Evolutionary conservation across 2,329 filamentous ascomycete species (phyloP).

Genomic region (Clarireedia paspali): DNA sequence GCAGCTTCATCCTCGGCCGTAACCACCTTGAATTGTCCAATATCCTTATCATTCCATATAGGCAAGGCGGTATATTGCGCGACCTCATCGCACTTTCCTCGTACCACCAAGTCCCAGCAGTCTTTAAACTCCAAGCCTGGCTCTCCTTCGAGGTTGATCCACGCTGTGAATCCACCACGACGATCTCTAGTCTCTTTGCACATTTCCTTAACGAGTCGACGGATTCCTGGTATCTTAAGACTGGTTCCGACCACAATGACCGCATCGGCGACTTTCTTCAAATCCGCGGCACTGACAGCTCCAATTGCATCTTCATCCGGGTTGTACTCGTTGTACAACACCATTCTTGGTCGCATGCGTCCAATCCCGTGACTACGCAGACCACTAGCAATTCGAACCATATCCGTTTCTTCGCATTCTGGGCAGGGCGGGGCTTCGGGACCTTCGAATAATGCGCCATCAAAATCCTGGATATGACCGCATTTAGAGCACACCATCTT

Average conservation of each 20-base stretch:
- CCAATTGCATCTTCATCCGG: slow-evolving; percentile 96
- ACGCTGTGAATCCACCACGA: slow-evolving; percentile 78
- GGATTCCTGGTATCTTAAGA: slow-evolving; percentile 88
- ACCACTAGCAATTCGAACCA: slow-evolving; percentile 68
- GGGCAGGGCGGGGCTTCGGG: slow-evolving; percentile 75
- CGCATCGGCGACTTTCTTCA: slow-evolving; percentile 80
- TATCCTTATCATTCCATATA: slow-evolving; percentile 49
- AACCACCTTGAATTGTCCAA: slow-evolving; percentile 41
- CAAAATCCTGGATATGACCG: slow-evolving; percentile 65
- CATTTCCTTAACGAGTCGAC: slow-evolving; percentile 83
- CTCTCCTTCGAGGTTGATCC: slow-evolving; percentile 86
- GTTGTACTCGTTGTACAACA: slow-evolving; percentile 95
- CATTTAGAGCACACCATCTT: slow-evolving; percentile 99
- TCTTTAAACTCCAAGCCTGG: slow-evolving; percentile 81
- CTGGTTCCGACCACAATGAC: slow-evolving; percentile 94
- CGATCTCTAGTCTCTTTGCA: slow-evolving; percentile 78
- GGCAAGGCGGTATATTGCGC: slow-evolving; percentile 62
- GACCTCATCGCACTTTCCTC: slow-evolving; percentile 80
- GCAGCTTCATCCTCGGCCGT: slow-evolving; percentile 35
- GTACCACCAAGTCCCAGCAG: slow-evolving; percentile 87
- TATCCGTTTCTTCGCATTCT: slow-evolving; percentile 66
- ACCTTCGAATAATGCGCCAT: slow-evolving; percentile 73
- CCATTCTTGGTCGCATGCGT: slow-evolving; percentile 81
- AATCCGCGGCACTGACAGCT: slow-evolving; percentile 77
- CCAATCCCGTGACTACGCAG: slow-evolving; percentile 93